Conservation (phyloP, 139 green algal species). For the Marvania coccoides region DNA sequence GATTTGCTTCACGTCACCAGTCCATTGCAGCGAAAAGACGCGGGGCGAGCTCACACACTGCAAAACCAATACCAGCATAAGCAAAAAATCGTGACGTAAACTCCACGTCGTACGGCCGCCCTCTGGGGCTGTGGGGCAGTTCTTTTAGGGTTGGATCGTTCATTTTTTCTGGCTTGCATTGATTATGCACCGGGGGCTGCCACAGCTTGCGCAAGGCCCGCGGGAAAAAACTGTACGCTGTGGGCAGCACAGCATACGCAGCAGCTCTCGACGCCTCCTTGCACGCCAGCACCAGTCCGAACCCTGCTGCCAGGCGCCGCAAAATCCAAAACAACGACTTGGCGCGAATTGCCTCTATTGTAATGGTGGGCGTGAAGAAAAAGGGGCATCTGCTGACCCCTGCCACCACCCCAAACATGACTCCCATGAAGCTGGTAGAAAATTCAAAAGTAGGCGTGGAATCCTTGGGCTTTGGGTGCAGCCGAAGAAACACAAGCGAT, state of each 20-base stretch:
- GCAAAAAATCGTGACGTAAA: constrained; percentile 34
- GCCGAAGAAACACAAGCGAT: constrained; percentile 29
- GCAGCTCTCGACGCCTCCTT: constrained; percentile 13
- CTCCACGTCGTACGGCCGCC: constrained; percentile 27
- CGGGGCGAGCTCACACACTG: constrained; percentile 14
- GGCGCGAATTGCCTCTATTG: background rate
- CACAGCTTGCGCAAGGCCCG: constrained; percentile 26
- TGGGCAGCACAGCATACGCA: constrained; percentile 8
- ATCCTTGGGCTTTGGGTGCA: constrained; percentile 31
- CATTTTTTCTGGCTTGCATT: background rate
- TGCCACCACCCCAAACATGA: constrained; percentile 21
- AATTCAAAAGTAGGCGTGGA: constrained; percentile 41
- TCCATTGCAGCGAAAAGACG: constrained; percentile 5
- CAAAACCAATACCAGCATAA: constrained; percentile 31
- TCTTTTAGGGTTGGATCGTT: background rate
- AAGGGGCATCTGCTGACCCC: background rate
- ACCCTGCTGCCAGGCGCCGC: constrained; percentile 14
- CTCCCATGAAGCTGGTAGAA: constrained; percentile 15
- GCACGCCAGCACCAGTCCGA: constrained; percentile 1
- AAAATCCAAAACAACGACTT: background rate
- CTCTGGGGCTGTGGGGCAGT: constrained; percentile 14
- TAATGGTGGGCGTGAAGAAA: background rate
- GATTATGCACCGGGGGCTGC: constrained; percentile 38
- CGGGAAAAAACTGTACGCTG: constrained; percentile 28
- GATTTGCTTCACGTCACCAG: constrained; percentile 4